Conservation (phyloP, 768 basidiomycete species). For the Tricholoma bakamatsutake region DNA sequence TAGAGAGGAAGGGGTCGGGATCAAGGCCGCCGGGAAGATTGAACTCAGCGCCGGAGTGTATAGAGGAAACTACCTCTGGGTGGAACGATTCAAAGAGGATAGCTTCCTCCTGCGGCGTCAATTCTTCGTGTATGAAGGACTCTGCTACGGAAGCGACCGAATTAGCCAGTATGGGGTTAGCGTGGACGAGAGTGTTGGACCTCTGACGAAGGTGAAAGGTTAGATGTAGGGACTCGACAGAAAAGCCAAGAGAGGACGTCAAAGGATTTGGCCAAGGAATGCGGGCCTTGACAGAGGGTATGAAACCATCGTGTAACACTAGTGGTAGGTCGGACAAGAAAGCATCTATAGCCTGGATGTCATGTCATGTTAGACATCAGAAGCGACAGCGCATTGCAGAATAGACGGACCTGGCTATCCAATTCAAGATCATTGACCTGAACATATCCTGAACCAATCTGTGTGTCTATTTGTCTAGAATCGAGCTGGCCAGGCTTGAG, state of each 20-base stretch:
- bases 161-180: constrained; percentile 49
- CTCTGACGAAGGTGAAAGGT: constrained; percentile 45
- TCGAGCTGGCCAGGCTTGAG: constrained; percentile 89
- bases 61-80: constrained; percentile 28
- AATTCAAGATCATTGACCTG: constrained; percentile 83
- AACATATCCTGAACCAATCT: constrained; percentile 87
- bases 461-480: constrained; percentile 80
- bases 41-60: constrained; percentile 25
- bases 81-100: constrained; percentile 66
- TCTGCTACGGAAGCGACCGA: constrained; percentile 70
- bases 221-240: constrained; percentile 62
- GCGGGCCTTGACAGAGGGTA: constrained; percentile 69
- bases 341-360: constrained; percentile 68
- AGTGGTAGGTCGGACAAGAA: constrained; percentile 63
- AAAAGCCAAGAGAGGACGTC: constrained; percentile 65
- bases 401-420: constrained; percentile 56
- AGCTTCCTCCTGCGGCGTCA: constrained; percentile 66
- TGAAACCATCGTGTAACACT: constrained; percentile 59
- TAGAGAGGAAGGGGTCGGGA: constrained; percentile 37
- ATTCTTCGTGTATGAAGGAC: constrained; percentile 80
- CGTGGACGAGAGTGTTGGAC: constrained; percentile 11
- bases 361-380: constrained; percentile 11
- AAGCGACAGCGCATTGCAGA: constrained; percentile 4
- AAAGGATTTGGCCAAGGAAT: constrained; percentile 86
- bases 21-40: constrained; percentile 66